Conservation (phyloP, 805 yeast species). For the Lachancea sp. region DNA sequence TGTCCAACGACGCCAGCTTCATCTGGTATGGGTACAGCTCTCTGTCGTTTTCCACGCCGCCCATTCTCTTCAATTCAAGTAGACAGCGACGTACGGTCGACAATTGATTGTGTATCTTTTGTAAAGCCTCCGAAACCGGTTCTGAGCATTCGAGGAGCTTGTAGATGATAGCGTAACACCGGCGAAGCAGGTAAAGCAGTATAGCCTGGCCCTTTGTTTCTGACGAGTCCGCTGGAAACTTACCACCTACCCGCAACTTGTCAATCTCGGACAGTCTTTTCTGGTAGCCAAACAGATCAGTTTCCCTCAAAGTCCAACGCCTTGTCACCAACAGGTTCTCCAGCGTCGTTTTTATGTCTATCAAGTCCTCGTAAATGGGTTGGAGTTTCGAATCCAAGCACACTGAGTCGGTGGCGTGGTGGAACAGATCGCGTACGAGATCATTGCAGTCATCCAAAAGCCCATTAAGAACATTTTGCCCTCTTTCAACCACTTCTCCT, state of each 20-base stretch:
- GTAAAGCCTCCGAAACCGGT: conserved; percentile 91
- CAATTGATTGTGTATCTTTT: conserved; percentile 88
- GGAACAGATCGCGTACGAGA: conserved; percentile 60
- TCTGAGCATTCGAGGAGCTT: conserved; percentile 85
- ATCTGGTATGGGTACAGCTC: conserved; percentile 95
- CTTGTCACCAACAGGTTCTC: conserved; percentile 85
- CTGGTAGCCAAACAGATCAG: conserved; percentile 84
- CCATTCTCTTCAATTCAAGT: conserved; percentile 84
- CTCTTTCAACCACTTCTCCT: conserved; percentile 31
- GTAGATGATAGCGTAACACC: conserved; percentile 88
- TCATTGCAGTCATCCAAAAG: conserved; percentile 78
- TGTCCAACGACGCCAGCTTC: conserved; percentile 86
- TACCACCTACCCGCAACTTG: conserved; percentile 57
- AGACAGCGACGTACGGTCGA: conserved; percentile 87
- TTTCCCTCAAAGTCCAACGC: conserved; percentile 96
- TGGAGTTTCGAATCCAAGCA: conserved; percentile 46
- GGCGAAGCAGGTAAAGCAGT: conserved; percentile 69
- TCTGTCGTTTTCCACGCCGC: conserved; percentile 80
- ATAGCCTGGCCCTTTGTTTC: conserved; percentile 53
- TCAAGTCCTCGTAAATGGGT: conserved; percentile 56
- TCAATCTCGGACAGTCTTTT: conserved; percentile 68
- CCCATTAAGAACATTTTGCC: conserved; percentile 55
- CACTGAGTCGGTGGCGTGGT: conserved; percentile 27
- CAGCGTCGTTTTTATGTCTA: conserved; percentile 61
- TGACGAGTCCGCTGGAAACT: conserved; percentile 37